phyloP scores from a whole-genome alignment of 1,139 yeast genomes.

The Meyerozyma elateridarum region DNA sequence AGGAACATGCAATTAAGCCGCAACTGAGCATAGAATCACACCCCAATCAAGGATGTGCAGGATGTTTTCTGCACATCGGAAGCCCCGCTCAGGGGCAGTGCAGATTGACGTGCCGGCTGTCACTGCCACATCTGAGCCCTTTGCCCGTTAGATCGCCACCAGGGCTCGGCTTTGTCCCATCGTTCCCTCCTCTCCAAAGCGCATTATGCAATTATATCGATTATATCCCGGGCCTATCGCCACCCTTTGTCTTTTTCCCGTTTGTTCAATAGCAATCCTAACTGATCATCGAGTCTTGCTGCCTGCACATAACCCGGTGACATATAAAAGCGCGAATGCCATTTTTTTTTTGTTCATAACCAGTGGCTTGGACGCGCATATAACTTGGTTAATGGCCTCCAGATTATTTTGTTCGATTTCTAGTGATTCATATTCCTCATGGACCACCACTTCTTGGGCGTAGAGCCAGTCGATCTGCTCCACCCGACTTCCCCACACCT shows the following conservation, averaged over 20 bases:
- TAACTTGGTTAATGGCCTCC: too few relatives aligned
- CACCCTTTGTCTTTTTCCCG: too few relatives aligned
- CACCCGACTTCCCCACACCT: slow-evolving; percentile 4
- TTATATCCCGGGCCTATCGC: too few relatives aligned
- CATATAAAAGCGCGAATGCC: slow-evolving; percentile 2
- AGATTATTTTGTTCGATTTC: too few relatives aligned
- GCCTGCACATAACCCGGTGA: slow-evolving; percentile 1
- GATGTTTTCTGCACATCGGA: not conserved
- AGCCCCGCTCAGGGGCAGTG: slow-evolving; percentile 5
- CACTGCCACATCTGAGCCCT: too few relatives aligned
- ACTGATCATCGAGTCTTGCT: not conserved
- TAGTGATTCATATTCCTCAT: not conserved
- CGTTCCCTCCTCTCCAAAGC: too few relatives aligned
- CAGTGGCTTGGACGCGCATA: slow-evolving; percentile 3
- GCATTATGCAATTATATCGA: too few relatives aligned
- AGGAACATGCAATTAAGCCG: slow-evolving; percentile 1
- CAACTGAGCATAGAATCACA: not conserved
- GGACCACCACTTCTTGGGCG: slow-evolving; percentile 4
- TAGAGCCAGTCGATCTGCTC: slow-evolving; percentile 4
- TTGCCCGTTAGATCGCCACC: too few relatives aligned
- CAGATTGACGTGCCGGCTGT: slow-evolving; percentile 4
- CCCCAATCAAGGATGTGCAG: too few relatives aligned
- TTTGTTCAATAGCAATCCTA: too few relatives aligned
- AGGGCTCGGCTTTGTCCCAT: too few relatives aligned
- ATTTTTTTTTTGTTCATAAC: slow-evolving; percentile 1